Evolutionary conservation across 805 yeast species (phyloP), one percentile per base, ranked within the genome.

Genomic region (Spathaspora boniae): DNA sequence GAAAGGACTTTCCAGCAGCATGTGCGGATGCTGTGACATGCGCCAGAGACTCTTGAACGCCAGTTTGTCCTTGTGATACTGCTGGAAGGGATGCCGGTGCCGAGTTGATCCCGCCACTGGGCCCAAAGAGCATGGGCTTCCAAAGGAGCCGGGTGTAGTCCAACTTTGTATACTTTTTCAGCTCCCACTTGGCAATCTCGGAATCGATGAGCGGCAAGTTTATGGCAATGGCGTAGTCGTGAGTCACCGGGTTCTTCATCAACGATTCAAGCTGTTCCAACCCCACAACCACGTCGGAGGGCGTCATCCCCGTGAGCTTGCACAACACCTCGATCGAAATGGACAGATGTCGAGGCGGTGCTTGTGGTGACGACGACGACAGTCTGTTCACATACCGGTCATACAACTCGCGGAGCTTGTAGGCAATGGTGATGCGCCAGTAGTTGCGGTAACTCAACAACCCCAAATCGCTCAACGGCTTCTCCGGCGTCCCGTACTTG

Each of bases 401-500:
- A 35, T 60, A 46, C 4, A 68, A 35, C 16, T 36, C 38, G 20
- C 42, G 44, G 15, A 83, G 58, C 29, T 64, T 68, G 27, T 60
- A 68, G 7, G 93, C 72, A 17, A 87, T 62, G 4, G 81, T 68
- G 1, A 77, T 61, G 46, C 75, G 81, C 98, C 98, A 93, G 57
- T 84, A 91, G 47, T 79, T 84, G 43, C 94, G 65, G 57, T 91
- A 93, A 41, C 96, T 84, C 20, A 84, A 58, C 33, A 88, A 62
- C 0, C 98, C 98, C 36, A 91, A 62, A 44, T 84, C 89, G 46
- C 93, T 82, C 38, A 91, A 67, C 0, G 98, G 98, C 52, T 89
- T 91, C 50, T 93, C 98, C 0, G 98, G 98, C 0, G 97, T 85
- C 0, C 98, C 98, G 37, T 74, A 72, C 43, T 80, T 82, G 47